Base-by-base conservation (phyloP, 148 eudicot genomes). In the Arctostaphylos glauca region DNA sequence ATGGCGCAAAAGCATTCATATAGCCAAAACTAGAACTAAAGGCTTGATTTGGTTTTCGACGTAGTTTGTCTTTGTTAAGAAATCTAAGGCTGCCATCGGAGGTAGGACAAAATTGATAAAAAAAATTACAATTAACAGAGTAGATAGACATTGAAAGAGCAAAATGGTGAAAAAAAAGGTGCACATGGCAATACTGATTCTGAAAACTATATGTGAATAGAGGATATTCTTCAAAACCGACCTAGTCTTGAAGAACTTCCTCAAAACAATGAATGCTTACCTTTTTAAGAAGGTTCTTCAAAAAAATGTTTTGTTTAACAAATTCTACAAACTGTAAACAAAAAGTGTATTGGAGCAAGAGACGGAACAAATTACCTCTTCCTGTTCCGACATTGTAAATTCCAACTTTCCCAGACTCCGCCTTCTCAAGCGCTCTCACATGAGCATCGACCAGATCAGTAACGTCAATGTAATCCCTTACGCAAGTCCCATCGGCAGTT, bases 321-420 rank as follows among this genome's bases (percentile, higher is more conserved):
- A 52, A 6, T 21, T 9, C 67, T 3, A 60, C 18, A 48, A 4
- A 60, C n/a, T 60, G 67, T 6, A 7, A 60, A 25, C 67, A 60
- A 64, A 21, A 12, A 23, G 38, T 64, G 31, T 38, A 64, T 5
- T 38, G 0, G 21, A 23, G 70, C 10, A 31, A 38, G 9, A 77
- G 48, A 15, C 9, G 2, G 46, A 78, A 58, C 67, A 55, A 52
- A 41, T 18, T 87, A 93, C 98, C 99, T 93, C 81, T 96, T 85
- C 99, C 97, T 4, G 99, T 94, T 31, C 99, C 99, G 19, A 96
- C 99, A 84, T 96, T 96, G 88, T 94, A 96, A 77, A 96, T 96
- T 74, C 99, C 99, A 70, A 93, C 94, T 77, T 93, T 87, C 16
- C 93, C 89, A 2, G 95, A 93, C 71, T 55, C 84, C 44, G 99